phyloP scores from a whole-genome alignment of 768 basidiomycete species.

The Lactarius quietus region DNA sequence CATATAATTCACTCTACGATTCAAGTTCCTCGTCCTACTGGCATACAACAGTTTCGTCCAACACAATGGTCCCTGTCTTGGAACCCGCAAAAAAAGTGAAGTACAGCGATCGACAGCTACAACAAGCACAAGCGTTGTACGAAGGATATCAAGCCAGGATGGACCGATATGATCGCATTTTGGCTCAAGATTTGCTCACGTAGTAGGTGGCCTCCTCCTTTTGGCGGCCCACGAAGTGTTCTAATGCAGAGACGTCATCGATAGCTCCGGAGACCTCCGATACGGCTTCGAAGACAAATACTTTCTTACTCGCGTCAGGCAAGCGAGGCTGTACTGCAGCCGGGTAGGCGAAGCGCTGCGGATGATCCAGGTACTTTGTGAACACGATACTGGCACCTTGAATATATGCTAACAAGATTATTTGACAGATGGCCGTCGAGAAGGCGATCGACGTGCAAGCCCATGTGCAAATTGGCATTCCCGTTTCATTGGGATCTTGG shows the following conservation, averaged over 20 bases:
- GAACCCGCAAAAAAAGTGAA: neutral
- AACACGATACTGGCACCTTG: neutral
- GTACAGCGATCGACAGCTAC: neutral
- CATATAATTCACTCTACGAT: neutral
- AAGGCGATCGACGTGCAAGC: neutral
- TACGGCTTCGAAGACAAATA: neutral
- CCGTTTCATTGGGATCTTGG: neutral
- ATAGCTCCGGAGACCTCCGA: neutral
- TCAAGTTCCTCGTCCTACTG: neutral
- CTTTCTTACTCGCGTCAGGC: neutral
- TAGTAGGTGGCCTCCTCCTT: neutral
- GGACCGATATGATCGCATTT: neutral
- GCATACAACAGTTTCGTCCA: neutral
- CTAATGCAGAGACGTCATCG: neutral
- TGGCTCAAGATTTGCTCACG: neutral
- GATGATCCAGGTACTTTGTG: neutral
- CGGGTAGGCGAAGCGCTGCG: neutral
- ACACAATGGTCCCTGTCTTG: neutral
- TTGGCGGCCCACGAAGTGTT: neutral
- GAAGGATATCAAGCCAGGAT: neutral
- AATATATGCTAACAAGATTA: neutral
- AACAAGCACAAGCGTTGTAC: neutral
- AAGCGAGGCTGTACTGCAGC: neutral
- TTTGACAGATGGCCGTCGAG: neutral
- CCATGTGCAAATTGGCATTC: neutral